Conservation (phyloP, 495 filamentous ascomycete genomes). For the Aspergillus bridgeri region DNA sequence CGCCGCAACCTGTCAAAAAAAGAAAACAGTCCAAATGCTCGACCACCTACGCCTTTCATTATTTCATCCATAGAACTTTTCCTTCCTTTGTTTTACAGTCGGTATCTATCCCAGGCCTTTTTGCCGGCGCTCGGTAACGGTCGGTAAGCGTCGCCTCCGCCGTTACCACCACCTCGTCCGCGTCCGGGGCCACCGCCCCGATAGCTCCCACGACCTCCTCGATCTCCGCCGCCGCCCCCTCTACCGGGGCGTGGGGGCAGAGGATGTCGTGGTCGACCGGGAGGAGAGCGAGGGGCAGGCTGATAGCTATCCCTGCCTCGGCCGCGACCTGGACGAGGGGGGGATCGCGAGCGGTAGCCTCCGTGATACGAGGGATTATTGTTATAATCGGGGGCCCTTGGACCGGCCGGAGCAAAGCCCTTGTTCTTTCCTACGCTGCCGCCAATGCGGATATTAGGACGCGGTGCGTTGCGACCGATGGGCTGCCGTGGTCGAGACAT, state of each 20-base stretch:
- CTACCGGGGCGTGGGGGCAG: conserved; percentile 2
- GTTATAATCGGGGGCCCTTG: conserved; percentile 6
- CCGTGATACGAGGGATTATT: conserved; percentile 7
- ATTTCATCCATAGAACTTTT: background rate
- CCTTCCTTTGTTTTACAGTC: conserved; percentile 20
- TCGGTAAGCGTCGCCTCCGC: conserved; percentile 25
- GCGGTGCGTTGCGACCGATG: conserved; percentile 19
- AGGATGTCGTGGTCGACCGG: conserved; percentile 6
- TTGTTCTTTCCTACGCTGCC: conserved; percentile 22
- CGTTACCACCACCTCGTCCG: conserved; percentile 10
- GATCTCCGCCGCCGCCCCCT: background rate
- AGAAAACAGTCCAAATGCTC: background rate
- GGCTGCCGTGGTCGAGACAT: conserved; percentile 22
- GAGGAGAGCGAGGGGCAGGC: conserved; percentile 11
- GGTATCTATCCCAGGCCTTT: conserved; percentile 32
- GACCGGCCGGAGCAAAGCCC: conserved; percentile 13
- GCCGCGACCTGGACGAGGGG: conserved; percentile 16
- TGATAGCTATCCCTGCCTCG: conserved; percentile 26
- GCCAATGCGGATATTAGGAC: conserved; percentile 29
- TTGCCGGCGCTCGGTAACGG: conserved; percentile 37
- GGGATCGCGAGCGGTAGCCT: conserved; percentile 28
- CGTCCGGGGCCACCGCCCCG: conserved; percentile 18
- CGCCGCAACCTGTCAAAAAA: background rate
- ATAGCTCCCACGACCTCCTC: conserved; percentile 9
- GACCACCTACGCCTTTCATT: background rate